Base-by-base conservation (phyloP, 805 yeast genomes). In the Suhomyces sp. region DNA sequence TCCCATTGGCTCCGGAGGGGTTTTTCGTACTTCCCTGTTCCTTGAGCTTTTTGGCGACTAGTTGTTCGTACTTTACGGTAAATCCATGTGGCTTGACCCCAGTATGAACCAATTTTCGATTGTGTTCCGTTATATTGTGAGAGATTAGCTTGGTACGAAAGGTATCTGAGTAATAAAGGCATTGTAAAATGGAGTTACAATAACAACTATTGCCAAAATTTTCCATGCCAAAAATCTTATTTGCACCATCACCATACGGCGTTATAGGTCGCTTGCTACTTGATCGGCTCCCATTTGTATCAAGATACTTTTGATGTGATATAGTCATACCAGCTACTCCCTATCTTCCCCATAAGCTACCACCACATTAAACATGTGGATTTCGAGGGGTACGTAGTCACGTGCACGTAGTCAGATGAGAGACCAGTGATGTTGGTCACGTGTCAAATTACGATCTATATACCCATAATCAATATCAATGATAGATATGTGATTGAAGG, bases 191-290 rank as follows among this genome's bases (percentile, higher is more conserved):
- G 8, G 97, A 89, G 61, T 94, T 94, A 69, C 96, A 89, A 72
- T 93, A 93, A 71, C 98, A 94, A 0, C 97, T 91, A 65, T 91
- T 86, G 2, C 96, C 96, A 61, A 87, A 87, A 63, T 88, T 88
- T 64, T 88, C 94, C 80, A 86, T 82, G 0, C 96, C 96, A 65
- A 81, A 87, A 20, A 87, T 78, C 65, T 86, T 87, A 54, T 80
- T 74, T 6, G 84, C 72, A 1, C 91, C 92, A 63, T 84, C 85
- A 4, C 90, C 92, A 62, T 67, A 47, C 1, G 43, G 50, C 10
- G 19, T 21, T 19, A 37, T 19, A 4, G 44, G 25, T 8, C 13
- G 44, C 21, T 22, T 22, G 20, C 19, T 5, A 41, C 29, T 13
- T 41, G 44, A 1, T 22, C 27, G 19, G 27, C 12, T 37, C 13